A percentile compares a stretch with the other conserved stretches of the same genome.
phyloP scores from a whole-genome alignment of 1,284 basidiomycete species.

The Fomitopsis palustris region DNA sequence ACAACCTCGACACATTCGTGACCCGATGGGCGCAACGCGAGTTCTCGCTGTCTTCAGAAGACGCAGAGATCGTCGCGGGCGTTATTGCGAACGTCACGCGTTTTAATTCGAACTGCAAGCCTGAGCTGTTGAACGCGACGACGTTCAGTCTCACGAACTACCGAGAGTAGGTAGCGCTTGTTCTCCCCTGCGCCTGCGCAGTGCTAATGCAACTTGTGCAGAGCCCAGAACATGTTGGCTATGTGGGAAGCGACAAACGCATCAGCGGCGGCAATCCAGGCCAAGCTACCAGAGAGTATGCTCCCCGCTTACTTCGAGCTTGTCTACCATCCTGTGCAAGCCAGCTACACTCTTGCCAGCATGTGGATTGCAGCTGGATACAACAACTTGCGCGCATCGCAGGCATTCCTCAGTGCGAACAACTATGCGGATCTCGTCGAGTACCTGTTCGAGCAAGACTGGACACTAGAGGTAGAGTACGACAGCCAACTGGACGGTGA shows the following conservation, averaged over 20 bases:
- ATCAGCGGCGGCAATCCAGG: conserved; percentile 54
- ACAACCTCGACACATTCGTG: conserved; percentile 53
- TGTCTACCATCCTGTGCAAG: conserved; percentile 59
- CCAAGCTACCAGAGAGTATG: conserved; percentile 39
- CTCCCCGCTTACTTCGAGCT: conserved; percentile 67
- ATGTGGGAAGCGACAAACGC: conserved; percentile 46
- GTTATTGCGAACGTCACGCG: conserved; percentile 59
- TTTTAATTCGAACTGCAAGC: conserved; percentile 62
- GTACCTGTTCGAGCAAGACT: conserved; percentile 56
- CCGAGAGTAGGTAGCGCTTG: conserved; percentile 50
- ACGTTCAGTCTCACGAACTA: conserved; percentile 64
- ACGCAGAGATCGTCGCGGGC: conserved; percentile 40
- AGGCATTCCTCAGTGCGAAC: conserved; percentile 63
- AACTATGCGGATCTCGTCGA: conserved; percentile 50
- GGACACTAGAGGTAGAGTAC: conserved; percentile 55
- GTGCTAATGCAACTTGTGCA: conserved; percentile 15
- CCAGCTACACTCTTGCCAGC: conserved; percentile 51
- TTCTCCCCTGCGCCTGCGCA: background rate
- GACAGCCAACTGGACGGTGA: conserved; percentile 53
- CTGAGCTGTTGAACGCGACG: conserved; percentile 60
- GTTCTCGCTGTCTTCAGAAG: conserved; percentile 44
- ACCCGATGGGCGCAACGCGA: conserved; percentile 61
- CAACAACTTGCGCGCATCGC: conserved; percentile 61
- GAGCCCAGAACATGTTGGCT: conserved; percentile 52
- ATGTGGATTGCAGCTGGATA: conserved; percentile 56